phyloP scores from a whole-genome alignment of 1,284 basidiomycete genomes.

The Hemileccinum hortonii region DNA sequence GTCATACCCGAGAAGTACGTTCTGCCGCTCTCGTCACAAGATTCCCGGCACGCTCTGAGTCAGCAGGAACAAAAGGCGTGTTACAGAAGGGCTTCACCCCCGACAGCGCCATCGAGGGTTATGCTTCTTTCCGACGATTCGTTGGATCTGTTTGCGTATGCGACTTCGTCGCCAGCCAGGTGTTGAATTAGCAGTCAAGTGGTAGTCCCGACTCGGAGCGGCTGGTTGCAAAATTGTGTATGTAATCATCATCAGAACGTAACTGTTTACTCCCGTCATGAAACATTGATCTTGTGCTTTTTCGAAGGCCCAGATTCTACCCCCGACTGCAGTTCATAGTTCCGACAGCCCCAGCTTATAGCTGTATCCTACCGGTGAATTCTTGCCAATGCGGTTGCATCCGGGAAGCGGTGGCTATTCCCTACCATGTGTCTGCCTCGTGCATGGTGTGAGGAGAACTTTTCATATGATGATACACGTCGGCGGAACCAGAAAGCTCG shows the following conservation, averaged over 20 bases:
- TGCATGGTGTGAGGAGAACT: slow-evolving; percentile 11
- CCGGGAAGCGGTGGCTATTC: not conserved
- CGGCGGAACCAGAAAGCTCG: not conserved
- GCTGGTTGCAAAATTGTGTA: not conserved
- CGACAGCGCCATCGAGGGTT: slow-evolving; percentile 10
- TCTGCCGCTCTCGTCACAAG: slow-evolving; percentile 14
- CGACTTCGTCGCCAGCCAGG: slow-evolving; percentile 30
- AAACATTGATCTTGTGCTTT: not conserved
- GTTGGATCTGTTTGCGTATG: slow-evolving; percentile 49
- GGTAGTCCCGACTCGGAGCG: not conserved
- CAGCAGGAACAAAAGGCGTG: slow-evolving; percentile 15
- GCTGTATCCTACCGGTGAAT: not conserved
- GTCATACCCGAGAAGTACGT: slow-evolving; percentile 18
- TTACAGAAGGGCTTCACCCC: slow-evolving; percentile 2
- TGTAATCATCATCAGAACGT: slow-evolving; percentile 5
- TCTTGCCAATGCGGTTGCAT: not conserved
- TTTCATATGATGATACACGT: not conserved
- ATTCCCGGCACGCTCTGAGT: slow-evolving; percentile 7
- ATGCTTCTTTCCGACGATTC: slow-evolving; percentile 47
- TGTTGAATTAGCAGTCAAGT: slow-evolving; percentile 11
- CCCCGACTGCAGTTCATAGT: not conserved
- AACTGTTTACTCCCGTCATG: not conserved
- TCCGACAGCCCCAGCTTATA: not conserved
- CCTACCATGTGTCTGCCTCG: slow-evolving; percentile 23
- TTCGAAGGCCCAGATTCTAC: not conserved